Evolutionary conservation across 352 stramenopile genomes (phyloP).

Genomic region (Pythium grandisporangium): DNA sequence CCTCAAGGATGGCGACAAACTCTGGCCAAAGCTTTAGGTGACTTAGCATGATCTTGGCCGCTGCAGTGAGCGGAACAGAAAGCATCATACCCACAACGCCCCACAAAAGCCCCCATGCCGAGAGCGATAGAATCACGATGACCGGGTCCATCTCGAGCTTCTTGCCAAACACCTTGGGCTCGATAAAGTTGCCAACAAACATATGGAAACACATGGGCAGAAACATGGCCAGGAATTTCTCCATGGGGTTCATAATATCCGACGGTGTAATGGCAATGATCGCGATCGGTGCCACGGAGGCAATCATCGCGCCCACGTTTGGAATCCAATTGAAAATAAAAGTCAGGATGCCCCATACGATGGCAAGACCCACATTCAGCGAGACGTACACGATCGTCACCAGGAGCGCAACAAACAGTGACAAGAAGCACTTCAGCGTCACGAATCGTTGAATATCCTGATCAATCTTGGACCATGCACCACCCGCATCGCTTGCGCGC

Average conservation of each 20-base stretch:
- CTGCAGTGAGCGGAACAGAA: slow-evolving; percentile 75
- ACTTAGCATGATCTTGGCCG: slow-evolving; percentile 84
- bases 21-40: slow-evolving; percentile 82
- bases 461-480: slow-evolving; percentile 85
- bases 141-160: slow-evolving; percentile 84
- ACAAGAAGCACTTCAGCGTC: slow-evolving; percentile 84
- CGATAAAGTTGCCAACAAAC: slow-evolving; percentile 86
- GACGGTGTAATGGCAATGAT: slow-evolving; percentile 84
- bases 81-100: slow-evolving; percentile 87
- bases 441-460: slow-evolving; percentile 86
- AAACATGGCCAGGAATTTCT: slow-evolving; percentile 81
- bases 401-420: slow-evolving; percentile 78
- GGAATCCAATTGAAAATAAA: slow-evolving; percentile 88
- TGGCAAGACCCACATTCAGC: slow-evolving; percentile 79
- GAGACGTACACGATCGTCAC: slow-evolving; percentile 87
- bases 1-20: slow-evolving; percentile 81
- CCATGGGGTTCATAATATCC: slow-evolving; percentile 83
- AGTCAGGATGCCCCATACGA: slow-evolving; percentile 85
- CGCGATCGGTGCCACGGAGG: slow-evolving; percentile 67
- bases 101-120: slow-evolving; percentile 81
- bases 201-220: slow-evolving; percentile 86
- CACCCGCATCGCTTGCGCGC: slow-evolving; percentile 71
- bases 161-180: slow-evolving; percentile 81
- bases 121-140: slow-evolving; percentile 82
- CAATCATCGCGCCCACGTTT: slow-evolving; percentile 86